Evolutionary conservation across 1,284 basidiomycete species (phyloP).

Genomic region (Erythrobasidium hasegawianum): DNA sequence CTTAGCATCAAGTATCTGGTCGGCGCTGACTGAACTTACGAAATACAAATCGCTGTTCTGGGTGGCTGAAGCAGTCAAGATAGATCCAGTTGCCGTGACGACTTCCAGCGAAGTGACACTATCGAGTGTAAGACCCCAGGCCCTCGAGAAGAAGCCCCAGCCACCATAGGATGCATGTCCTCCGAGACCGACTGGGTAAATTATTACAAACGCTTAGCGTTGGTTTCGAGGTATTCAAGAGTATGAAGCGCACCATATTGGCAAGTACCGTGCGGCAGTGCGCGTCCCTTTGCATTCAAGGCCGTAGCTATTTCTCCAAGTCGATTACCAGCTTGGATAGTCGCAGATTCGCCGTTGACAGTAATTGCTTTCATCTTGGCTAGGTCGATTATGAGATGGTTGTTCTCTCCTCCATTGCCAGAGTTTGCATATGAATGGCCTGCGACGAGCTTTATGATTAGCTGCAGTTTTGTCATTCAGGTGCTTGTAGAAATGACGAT

Average conservation of each 20-base stretch:
- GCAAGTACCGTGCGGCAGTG: no score
- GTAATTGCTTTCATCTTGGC: slow-evolving; percentile 2
- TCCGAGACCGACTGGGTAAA: no score
- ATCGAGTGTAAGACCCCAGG: slow-evolving; percentile 20
- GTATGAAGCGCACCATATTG: no score
- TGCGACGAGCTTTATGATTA: not conserved
- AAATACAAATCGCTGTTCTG: not conserved
- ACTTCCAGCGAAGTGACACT: slow-evolving; percentile 4
- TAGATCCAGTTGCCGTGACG: slow-evolving; percentile 18
- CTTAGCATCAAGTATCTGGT: no score
- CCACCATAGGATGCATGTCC: no score
- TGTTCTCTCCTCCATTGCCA: slow-evolving; percentile 16
- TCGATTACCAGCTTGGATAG: slow-evolving; percentile 46
- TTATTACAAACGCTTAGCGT: no score
- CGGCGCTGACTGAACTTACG: not conserved
- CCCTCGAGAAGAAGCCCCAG: no score
- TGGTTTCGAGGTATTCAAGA: no score
- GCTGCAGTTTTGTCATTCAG: no score
- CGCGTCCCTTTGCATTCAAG: slow-evolving; percentile 42
- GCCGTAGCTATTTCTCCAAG: slow-evolving; percentile 49
- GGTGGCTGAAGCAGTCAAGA: slow-evolving; percentile 1
- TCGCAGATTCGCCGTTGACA: slow-evolving; percentile 37
- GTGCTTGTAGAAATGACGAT: no score
- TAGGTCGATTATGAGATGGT: not conserved
- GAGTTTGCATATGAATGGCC: slow-evolving; percentile 20